Evolutionary conservation across 345 rosid species (phyloP).

Genomic region (Bruguiera sexangula): DNA sequence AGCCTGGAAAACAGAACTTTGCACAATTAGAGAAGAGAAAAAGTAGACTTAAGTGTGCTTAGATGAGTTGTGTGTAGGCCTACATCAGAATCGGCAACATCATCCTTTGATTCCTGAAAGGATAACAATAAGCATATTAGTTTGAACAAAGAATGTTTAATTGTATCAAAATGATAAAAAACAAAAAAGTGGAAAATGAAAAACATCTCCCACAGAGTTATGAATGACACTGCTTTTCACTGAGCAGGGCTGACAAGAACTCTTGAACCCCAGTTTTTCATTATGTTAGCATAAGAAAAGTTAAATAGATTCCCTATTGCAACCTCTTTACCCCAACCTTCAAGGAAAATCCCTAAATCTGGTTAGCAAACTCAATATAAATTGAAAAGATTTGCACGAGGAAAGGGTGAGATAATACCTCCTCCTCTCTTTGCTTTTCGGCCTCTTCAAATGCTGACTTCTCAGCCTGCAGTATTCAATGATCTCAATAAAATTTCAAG

Average conservation of each 20-base stretch:
- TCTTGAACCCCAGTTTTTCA: background rate
- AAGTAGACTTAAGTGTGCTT: background rate
- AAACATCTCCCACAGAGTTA: background rate
- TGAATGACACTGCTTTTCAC: background rate
- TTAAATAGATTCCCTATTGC: too few relatives aligned
- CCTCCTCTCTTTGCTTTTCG: constrained; percentile 84
- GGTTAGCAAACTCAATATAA: background rate
- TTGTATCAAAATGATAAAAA: background rate
- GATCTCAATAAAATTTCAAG: constrained; percentile 15
- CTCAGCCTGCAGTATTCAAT: constrained; percentile 62
- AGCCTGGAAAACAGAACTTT: constrained; percentile 37
- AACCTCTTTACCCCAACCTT: too few relatives aligned
- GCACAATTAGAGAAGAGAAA: constrained; percentile 9
- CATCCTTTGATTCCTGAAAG: constrained; percentile 65
- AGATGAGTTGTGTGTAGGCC: constrained; percentile 15
- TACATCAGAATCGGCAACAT: constrained; percentile 73
- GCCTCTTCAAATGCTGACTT: constrained; percentile 94
- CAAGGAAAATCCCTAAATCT: too few relatives aligned
- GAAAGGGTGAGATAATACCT: constrained; percentile 40
- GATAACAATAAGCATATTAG: constrained; percentile 7
- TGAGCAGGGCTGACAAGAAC: background rate
- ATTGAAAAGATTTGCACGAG: background rate
- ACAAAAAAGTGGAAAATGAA: background rate
- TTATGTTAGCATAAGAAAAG: too few relatives aligned
- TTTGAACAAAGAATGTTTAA: background rate